Base-by-base conservation (phyloP, 2,329 filamentous ascomycete genomes). In the Aureobasidium vineae region DNA sequence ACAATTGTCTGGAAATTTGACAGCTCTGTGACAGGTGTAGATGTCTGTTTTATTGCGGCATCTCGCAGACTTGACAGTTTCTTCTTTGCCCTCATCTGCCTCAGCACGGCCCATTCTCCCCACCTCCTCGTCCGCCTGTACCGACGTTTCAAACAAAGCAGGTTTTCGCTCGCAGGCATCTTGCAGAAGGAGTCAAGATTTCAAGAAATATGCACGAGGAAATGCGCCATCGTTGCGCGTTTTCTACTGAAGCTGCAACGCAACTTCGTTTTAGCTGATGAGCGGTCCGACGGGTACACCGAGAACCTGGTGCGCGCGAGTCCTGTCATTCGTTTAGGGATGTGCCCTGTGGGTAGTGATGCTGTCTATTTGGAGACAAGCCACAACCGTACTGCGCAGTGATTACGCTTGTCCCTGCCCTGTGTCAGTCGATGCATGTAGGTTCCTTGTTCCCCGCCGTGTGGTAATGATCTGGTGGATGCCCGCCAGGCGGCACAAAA, bases 121-220 rank as follows among this genome's bases (percentile, higher is more conserved):
- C 45, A 49, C 57, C 33, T 11, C 36, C 57, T 49, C 43, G 21
- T 61, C 31, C 28, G 28, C 38, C 57, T 61, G 57, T 61, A 49
- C 57, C 57, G 49, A 61, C 57, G 57, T 61, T 61, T 61, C 57
- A 61, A 36, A 49, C 57, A 61, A 61, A 61, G 57, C 57, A 61
- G 57, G 57, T 61, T 61, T 61, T 28, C 16, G 33, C 4, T 1
- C n/a, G 3, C 38, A 38, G 28, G 36, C 28, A 19, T 28, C 28
- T 23, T 33, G 15, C 38, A 19, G 31, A 31, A 52, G 49, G 49
- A 52, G 19, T n/a, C 49, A 52, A 8, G 49, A 11, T 16, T 52
- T 15, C 56, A 19, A 28, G 53, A 26, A 36, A 45, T 33, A 40
- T 38, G 41, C 31, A 26, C 57, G 41, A 49, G 15, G 57, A 49